Base-by-base conservation (phyloP, 352 stramenopile species). In the Phytophthora lateralis region DNA sequence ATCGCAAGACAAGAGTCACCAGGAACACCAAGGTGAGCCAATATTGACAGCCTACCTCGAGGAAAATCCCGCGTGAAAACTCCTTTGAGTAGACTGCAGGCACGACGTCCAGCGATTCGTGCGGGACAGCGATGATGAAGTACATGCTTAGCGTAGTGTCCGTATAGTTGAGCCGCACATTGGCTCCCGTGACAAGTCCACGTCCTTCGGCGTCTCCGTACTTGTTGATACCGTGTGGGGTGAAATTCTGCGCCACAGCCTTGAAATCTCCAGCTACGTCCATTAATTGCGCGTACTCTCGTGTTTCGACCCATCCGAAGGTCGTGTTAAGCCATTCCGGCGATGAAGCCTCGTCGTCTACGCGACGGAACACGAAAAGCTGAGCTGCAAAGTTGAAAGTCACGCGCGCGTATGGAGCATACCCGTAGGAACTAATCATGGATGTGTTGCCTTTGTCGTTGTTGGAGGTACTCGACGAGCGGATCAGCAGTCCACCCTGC, bases 141-240 rank as follows among this genome's bases (percentile, higher is more conserved):
- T 96, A 96, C 84, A 95, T 94, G 54, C 73, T 91, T 15, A 85
- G 46, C 38, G 80, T 85, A 6, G 72, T 77, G 55, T 89, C 83
- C 14, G 67, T 82, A 57, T 83, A 90, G 37, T 66, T 78, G 29
- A 78, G 70, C 4, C 46, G 51, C 4, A 91, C 44, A 46, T 95
- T 96, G 20, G 60, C 59, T 10, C 84, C 88, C 1, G 77, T 88
- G 43, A 90, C 65, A 45, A 93, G 60, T 6, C 82, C 83, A 18
- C 50, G 52, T 1, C 69, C 69, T 34, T 88, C 75, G 12, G 82
- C 76, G 42, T 93, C 84, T 32, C 80, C 79, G 54, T 93, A 92
- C 47, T 83, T 78, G 69, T 95, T 94, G 21, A 93, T 85, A 3
- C 68, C 11, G 47, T 90, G 71, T 0, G 82, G 75, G 2, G 80